Evolutionary conservation across 2,329 filamentous ascomycete species (phyloP), one percentile per base, ranked within the genome.

Genomic region (Botrytis deweyae): DNA sequence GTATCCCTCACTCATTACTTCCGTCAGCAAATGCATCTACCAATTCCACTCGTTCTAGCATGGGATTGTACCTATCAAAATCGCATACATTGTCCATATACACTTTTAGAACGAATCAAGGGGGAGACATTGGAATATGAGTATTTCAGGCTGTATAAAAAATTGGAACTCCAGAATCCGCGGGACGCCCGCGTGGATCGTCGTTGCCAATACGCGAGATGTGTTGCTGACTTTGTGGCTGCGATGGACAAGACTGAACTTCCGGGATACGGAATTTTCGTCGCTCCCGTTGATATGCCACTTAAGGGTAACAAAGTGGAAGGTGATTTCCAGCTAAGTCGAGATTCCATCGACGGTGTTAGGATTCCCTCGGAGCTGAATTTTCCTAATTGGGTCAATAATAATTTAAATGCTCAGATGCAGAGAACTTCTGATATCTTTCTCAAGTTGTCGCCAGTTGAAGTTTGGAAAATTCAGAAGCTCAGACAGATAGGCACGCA

Each of bases 61-160:
- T 68, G 36, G 33, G 66, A 68, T 22, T 58, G 49, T 22, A 58
- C 66, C 49, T 58, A 68, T 38, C 16, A 42, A 33, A 68, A 68
- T 9, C n/a, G 8, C n/a, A 68, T 68, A 2, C n/a, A 29, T 22
- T 68, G 36, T 16, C 49, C 66, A 4, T 68, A 68, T 22, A 5
- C n/a, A 4, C 33, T 68, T 2, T 12, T 58, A 16, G 66, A 68
- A 33, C 49, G 20, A 14, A 1, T 58, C 18, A 22, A 1, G 3
- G 66, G 66, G 4, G n/a, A 58, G 2, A 68, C 49, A 29, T 2
- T 68, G n/a, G 49, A 68, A 3, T 20, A 33, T 8, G 36, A 33
- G 3, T 44, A 58, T 22, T 22, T 9, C 49, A 58, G 9, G 18
- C 18, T 68, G 0, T 0, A 22, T 16, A 1, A 12, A 4, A n/a